Conservation (phyloP, 2,329 filamentous ascomycete genomes). For the Alternaria infectoria region DNA sequence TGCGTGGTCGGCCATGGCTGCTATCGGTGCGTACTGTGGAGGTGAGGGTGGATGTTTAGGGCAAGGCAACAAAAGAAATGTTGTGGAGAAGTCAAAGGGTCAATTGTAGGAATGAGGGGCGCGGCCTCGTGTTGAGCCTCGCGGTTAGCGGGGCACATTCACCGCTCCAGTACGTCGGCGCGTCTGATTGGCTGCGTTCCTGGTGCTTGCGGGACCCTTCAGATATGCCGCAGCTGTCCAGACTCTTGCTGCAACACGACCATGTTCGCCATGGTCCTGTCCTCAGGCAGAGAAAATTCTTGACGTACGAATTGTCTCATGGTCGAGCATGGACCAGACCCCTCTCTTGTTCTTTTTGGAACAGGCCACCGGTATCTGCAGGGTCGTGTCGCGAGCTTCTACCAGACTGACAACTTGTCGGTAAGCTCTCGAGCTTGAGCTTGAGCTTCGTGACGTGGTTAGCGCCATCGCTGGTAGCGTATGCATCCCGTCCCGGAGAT, state of each 20-base stretch:
- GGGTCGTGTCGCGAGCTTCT: neutral
- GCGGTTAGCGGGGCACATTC: constrained; percentile 33
- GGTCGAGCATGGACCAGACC: constrained; percentile 7
- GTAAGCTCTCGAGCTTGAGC: neutral
- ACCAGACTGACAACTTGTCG: neutral
- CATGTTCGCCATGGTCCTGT: neutral
- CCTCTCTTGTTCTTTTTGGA: constrained; percentile 12
- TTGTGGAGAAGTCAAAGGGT: constrained; percentile 15
- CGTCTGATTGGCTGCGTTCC: constrained; percentile 24
- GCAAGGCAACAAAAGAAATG: constrained; percentile 10
- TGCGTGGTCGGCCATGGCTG: constrained; percentile 54
- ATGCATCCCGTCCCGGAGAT: constrained; percentile 1
- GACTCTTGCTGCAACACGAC: constrained; percentile 12
- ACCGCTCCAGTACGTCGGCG: constrained; percentile 21
- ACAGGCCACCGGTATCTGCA: neutral
- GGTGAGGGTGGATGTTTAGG: neutral
- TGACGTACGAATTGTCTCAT: constrained; percentile 8
- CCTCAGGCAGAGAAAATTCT: neutral
- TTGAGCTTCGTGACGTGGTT: constrained; percentile 13
- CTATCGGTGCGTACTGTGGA: constrained; percentile 3
- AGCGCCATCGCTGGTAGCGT: constrained; percentile 6
- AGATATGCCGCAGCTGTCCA: constrained; percentile 11
- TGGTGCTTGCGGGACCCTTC: constrained; percentile 19
- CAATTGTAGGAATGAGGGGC: constrained; percentile 17
- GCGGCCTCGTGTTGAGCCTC: constrained; percentile 25